phyloP scores from a whole-genome alignment of 805 yeast genomes.

The Pichia pseudocactophila region DNA sequence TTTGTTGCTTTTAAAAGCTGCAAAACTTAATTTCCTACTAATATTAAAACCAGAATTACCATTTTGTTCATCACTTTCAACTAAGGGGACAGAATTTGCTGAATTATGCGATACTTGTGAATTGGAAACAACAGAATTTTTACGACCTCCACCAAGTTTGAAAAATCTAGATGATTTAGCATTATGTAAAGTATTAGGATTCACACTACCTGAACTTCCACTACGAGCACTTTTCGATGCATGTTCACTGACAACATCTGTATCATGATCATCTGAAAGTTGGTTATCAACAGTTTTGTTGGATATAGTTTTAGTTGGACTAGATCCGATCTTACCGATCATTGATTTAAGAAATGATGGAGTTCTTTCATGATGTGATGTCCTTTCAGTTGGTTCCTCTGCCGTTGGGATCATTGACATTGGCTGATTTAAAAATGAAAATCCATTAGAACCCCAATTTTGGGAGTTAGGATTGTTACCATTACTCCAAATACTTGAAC shows the following conservation, averaged over 20 bases:
- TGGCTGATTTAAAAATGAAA: slow-evolving; percentile 10
- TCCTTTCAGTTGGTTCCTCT: neutral
- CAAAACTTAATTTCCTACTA: slow-evolving; percentile 25
- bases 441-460: slow-evolving; percentile 4
- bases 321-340: slow-evolving; percentile 30
- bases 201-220: slow-evolving; percentile 1
- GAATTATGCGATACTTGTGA: slow-evolving; percentile 4
- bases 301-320: slow-evolving; percentile 24
- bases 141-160: slow-evolving; percentile 14
- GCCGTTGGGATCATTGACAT: slow-evolving; percentile 4
- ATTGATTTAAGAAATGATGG: slow-evolving; percentile 31
- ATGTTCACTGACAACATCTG: slow-evolving; percentile 6
- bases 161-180: slow-evolving; percentile 25
- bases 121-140: slow-evolving; percentile 5
- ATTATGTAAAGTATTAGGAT: slow-evolving; percentile 4
- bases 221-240: slow-evolving; percentile 2
- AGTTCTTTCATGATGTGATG: slow-evolving; percentile 16
- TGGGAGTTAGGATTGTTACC: slow-evolving; percentile 10
- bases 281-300: slow-evolving; percentile 10
- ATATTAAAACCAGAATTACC: slow-evolving; percentile 4
- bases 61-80: neutral
- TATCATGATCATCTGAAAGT: slow-evolving; percentile 6
- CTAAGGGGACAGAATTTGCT: neutral
- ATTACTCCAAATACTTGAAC: slow-evolving; percentile 29
- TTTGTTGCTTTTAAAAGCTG: slow-evolving; percentile 22